Evolutionary conservation across 306 rosid genomes (phyloP), one percentile per base, ranked within the genome.

Genomic region (Castanea sativa): DNA sequence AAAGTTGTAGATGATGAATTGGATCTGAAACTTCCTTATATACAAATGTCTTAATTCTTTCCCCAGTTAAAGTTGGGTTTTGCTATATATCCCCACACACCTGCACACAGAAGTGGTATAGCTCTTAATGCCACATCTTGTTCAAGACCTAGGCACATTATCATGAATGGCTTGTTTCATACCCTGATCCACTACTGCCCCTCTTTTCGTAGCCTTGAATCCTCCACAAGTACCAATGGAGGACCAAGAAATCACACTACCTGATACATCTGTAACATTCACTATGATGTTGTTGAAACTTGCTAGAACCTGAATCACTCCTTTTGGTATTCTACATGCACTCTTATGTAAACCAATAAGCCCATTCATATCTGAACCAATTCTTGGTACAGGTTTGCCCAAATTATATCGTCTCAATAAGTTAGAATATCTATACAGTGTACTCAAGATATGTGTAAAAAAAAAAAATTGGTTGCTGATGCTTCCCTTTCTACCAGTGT

Each of bases 221-320:
- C 43, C 14, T 52, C 56, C 56, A 52, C 19, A 52, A 3, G 19
- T 52, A 52, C 56, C 56, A 52, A 52, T 16, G 18, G 13, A 68
- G 52, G 73, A 18, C 52, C 73, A 68, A 16, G 73, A 68, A 68
- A 68, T 68, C 35, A 18, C 51, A 15, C 73, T 1, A 15, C 73
- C 53, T 3, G 51, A 13, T 32, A 35, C 73, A 68, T 68, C 73
- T 68, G 41, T 19, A 68, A 32, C 20, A 68, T 6, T 68, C 27
- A 68, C 52, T 12, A 35, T 32, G 41, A n/a, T 68, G 35, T 19
- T 68, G 53, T 68, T 69, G 73, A 69, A 41, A 69, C 56, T 38
- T 69, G 27, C 56, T 69, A 38, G 73, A 69, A 69, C 73, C 20
- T 41, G 73, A 69, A 69, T 69, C 41, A 43, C 16, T 23, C 32